These are phyloP conservation scores for Cytauxzoon felis DNA, from an alignment of 169 alveolate species.

Conservation along the genomic window DNA sequence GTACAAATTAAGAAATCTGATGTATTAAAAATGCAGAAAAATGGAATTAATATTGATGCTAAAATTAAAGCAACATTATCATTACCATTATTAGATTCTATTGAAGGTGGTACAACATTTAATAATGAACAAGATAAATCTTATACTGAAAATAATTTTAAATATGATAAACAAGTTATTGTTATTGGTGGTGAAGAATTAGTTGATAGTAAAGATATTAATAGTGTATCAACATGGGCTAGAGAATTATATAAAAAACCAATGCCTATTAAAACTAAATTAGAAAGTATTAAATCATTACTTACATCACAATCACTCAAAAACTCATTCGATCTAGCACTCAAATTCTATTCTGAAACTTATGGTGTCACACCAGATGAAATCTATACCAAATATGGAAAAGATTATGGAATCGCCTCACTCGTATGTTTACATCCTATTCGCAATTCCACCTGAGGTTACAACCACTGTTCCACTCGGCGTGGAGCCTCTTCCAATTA, in stretches of 20 bases:
- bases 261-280: slow-evolving; percentile 73
- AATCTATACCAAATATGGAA: slow-evolving; percentile 56
- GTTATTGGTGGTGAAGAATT: slow-evolving; percentile 75
- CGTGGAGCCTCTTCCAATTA: too few relatives aligned
- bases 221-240: slow-evolving; percentile 67
- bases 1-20: slow-evolving; percentile 66
- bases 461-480: too few relatives aligned
- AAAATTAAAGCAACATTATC: slow-evolving; percentile 57
- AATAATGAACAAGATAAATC: slow-evolving; percentile 2
- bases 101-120: slow-evolving; percentile 9
- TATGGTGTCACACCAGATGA: slow-evolving; percentile 69
- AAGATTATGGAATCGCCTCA: slow-evolving; percentile 51
- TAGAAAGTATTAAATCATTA: slow-evolving; percentile 60
- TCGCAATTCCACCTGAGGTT: too few relatives aligned
- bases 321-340: slow-evolving; percentile 66
- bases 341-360: slow-evolving; percentile 67
- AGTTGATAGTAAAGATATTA: slow-evolving; percentile 66
- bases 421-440: not conserved
- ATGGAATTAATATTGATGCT: slow-evolving; percentile 69
- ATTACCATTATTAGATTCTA: slow-evolving; percentile 26
- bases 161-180: slow-evolving; percentile 62
- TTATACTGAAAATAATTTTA: slow-evolving; percentile 37
- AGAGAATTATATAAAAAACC: slow-evolving; percentile 65
- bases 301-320: slow-evolving; percentile 37
- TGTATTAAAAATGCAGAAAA: slow-evolving; percentile 57